phyloP scores from a whole-genome alignment of 1,139 yeast species.

The Magnusiomyces suaveolens region DNA sequence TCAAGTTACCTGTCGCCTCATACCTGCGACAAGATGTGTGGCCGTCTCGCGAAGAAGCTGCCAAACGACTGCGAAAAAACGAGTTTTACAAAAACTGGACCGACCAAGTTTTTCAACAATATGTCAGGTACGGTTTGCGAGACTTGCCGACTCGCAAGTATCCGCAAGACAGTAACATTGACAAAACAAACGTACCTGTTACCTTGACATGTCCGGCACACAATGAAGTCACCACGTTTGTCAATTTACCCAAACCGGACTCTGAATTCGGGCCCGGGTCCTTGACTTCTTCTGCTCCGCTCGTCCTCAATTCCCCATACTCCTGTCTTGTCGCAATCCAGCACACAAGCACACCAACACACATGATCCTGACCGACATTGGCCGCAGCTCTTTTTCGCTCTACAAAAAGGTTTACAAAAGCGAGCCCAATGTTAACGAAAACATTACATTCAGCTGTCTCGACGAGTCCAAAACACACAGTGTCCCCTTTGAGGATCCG shows the following conservation, averaged over 20 bases:
- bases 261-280: neutral
- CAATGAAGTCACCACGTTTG: constrained; percentile 13
- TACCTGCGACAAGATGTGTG: constrained; percentile 14
- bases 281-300: neutral
- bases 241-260: constrained; percentile 4
- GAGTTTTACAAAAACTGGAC: constrained; percentile 12
- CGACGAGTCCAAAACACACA: neutral
- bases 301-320: neutral
- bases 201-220: constrained; percentile 14
- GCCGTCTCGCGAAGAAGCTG: constrained; percentile 13
- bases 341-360: constrained; percentile 6
- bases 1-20: neutral
- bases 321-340: neutral
- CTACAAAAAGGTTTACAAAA: neutral
- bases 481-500: constrained; percentile 1
- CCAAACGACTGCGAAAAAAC: constrained; percentile 3
- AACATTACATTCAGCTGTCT: neutral
- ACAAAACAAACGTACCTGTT: constrained; percentile 1
- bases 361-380: constrained; percentile 8
- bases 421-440: no score
- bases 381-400: neutral
- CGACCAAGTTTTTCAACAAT: constrained; percentile 11
- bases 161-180: constrained; percentile 9
- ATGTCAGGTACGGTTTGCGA: constrained; percentile 13
- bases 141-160: constrained; percentile 13